These are phyloP conservation scores for Fragaria vesca DNA, from an alignment of 306 rosid genomes.

Conservation along the genomic window DNA sequence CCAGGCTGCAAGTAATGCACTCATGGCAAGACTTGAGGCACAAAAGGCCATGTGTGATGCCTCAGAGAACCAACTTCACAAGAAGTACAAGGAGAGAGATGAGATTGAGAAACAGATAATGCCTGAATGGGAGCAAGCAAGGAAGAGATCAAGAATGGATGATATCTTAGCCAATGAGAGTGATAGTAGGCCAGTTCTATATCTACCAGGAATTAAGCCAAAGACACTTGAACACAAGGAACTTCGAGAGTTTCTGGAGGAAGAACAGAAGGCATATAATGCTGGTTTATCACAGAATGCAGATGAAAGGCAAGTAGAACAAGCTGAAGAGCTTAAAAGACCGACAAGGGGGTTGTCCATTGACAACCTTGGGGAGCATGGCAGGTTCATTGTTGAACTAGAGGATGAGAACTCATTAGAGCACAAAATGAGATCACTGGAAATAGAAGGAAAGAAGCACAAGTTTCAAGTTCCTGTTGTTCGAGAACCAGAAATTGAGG, in stretches of 20 bases:
- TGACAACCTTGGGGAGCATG: constrained; percentile 42
- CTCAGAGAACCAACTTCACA: constrained; percentile 87
- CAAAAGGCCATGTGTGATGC: constrained; percentile 74
- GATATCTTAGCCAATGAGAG: constrained; percentile 49
- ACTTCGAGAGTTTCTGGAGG: constrained; percentile 80
- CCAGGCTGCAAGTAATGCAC: constrained; percentile 80
- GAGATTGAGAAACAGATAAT: constrained; percentile 78
- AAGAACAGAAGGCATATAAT: constrained; percentile 71
- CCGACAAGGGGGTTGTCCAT: constrained; percentile 22
- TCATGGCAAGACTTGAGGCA: constrained; percentile 96
- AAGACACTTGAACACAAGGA: constrained; percentile 74
- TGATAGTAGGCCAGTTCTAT: constrained; percentile 44
- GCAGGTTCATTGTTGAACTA: constrained; percentile 38
- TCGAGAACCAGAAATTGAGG: constrained; percentile 52
- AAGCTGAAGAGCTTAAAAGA: constrained; percentile 34
- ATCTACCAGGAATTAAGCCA: constrained; percentile 55
- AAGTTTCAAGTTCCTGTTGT: constrained; percentile 34
- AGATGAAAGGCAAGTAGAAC: constrained; percentile 39
- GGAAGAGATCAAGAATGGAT: constrained; percentile 85
- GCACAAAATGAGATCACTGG: constrained; percentile 44
- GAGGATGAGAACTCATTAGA: constrained; percentile 51
- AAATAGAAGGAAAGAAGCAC: constrained; percentile 45
- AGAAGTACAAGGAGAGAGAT: constrained; percentile 62
- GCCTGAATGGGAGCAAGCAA: constrained; percentile 74
- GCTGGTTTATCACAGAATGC: constrained; percentile 48